phyloP scores from a whole-genome alignment of 2,329 filamentous ascomycete species.

The Cercospora sp. region DNA sequence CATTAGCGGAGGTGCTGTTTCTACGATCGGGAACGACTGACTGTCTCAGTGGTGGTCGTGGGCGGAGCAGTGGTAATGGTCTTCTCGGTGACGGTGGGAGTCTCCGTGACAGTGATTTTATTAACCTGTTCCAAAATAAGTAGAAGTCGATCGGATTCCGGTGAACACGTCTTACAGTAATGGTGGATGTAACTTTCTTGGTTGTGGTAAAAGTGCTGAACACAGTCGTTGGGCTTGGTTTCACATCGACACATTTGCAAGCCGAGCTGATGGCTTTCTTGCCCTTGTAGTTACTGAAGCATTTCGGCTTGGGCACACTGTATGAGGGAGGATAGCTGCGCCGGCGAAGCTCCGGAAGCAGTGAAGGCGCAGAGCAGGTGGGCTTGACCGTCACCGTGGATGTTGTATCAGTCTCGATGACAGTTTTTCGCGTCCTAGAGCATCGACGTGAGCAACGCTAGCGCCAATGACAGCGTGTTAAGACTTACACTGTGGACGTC shows the following conservation, averaged over 20 bases:
- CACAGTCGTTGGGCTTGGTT: neutral
- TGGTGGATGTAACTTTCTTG: neutral
- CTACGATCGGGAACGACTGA: neutral
- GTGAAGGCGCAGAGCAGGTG: neutral
- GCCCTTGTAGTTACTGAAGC: neutral
- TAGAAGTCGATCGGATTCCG: neutral
- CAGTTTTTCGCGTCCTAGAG: neutral
- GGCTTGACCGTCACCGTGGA: neutral
- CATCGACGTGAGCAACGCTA: neutral
- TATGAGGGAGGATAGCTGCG: slow-evolving; percentile 6
- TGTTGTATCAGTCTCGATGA: neutral
- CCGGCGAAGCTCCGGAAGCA: neutral
- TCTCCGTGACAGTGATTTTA: neutral
- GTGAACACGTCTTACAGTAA: neutral
- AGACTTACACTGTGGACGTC: neutral
- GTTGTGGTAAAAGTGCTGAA: neutral
- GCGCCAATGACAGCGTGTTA: neutral
- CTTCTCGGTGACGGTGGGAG: neutral
- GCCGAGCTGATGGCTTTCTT: slow-evolving; percentile 7
- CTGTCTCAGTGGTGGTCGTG: neutral
- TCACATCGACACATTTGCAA: neutral
- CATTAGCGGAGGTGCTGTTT: neutral
- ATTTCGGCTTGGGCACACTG: slow-evolving; percentile 6
- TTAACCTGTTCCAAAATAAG: neutral
- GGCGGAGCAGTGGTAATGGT: neutral